Evolutionary conservation across 225 moss, liverwort and hornwort genomes (phyloP), one percentile per base, ranked within the genome.

Genomic region (Physcomitrellopsis africana): DNA sequence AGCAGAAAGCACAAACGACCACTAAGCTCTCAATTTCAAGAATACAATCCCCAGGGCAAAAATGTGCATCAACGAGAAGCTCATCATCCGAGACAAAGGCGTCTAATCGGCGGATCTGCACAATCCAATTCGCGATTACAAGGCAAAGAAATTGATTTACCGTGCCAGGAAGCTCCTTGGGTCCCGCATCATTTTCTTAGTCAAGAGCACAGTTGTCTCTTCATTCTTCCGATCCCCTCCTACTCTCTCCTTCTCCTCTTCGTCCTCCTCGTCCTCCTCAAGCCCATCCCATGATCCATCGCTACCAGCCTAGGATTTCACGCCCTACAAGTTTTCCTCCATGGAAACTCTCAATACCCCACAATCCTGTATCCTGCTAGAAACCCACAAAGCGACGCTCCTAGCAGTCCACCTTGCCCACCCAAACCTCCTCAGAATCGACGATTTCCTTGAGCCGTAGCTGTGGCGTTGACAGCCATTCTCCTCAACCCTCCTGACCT

Each of bases 121-220:
- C n/a, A 49, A 61, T 49, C 55, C 60, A 68, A 68, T 68, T 61
- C 56, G 69, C 51, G 32, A 65, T 67, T 46, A 11, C n/a, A 11
- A 59, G 51, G 22, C 17, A 13, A 63, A 42, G 23, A 18, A 55
- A 49, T 8, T 0, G 13, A n/a, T 46, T 4, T 83, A 86, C 89
- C 64, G 92, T 99, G 67, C 93, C 93, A 71, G 93, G 90, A 53
- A 95, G 93, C 72, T 99, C 99, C 15, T 87, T 85, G 7, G 95
- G 95, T 24, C 95, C 99, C 9, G 93, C 95, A 79, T 92, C 68
- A 99, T 93, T 76, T 74, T 93, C 82, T 87, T 89, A 72, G 90
- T 85, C 69, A 95, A 86, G 57, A 81, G 81, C 60, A 86, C 69
- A 41, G 85, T 67, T 17, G 42, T 76, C 71, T 86, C 90, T 63